Conservation (phyloP, 179 eudicot species). For the Beta lomatogona region DNA sequence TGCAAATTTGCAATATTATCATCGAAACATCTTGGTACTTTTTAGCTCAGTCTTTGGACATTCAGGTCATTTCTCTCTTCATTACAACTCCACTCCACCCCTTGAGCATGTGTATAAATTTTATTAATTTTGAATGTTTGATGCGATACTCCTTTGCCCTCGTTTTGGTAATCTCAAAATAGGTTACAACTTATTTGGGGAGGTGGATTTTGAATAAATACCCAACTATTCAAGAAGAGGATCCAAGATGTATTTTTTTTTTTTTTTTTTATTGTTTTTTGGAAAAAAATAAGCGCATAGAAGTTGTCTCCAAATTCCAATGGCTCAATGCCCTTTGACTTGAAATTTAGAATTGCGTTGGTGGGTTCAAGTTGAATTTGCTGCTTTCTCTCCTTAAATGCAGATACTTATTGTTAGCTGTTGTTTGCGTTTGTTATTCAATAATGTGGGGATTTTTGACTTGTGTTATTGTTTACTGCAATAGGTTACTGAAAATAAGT, state of each 20-base stretch:
- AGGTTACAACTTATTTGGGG: not conserved
- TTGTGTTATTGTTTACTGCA: not conserved
- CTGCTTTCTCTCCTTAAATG: not conserved
- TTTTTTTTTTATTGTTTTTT: no score
- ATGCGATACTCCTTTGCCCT: not conserved
- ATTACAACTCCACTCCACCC: not conserved
- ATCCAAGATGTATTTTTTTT: constrained; percentile 2
- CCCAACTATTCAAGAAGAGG: not conserved
- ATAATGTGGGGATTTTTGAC: not conserved
- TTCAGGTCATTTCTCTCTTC: constrained; percentile 24
- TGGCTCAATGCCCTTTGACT: not conserved
- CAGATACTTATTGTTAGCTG: not conserved
- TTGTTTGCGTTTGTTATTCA: not conserved
- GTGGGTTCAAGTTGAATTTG: not conserved
- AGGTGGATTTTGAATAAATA: no score
- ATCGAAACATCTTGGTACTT: not conserved
- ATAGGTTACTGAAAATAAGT: not conserved
- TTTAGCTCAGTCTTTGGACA: not conserved
- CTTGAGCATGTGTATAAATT: not conserved
- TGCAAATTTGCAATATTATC: not conserved
- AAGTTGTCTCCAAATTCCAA: not conserved
- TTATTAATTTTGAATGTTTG: not conserved
- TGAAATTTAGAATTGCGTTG: not conserved
- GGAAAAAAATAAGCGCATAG: no score
- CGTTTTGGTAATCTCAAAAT: not conserved